Evolutionary conservation across 2,329 filamentous ascomycete genomes (phyloP).

Genomic region (Paecilomyces sp.): DNA sequence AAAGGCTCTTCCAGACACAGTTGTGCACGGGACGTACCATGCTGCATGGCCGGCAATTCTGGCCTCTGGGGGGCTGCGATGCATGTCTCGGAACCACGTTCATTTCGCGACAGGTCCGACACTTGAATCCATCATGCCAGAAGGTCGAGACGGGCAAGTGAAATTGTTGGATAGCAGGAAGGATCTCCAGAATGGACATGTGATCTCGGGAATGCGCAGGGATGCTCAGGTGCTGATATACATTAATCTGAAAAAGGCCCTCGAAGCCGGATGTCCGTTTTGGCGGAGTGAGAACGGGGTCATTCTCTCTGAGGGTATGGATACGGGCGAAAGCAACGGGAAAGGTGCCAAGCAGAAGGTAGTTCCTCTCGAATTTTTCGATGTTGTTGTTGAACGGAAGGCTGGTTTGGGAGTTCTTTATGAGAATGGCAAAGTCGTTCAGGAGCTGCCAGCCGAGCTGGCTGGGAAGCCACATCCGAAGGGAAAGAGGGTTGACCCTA

Average conservation of each 20-base stretch:
- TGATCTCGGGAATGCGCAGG: slow-evolving; percentile 73
- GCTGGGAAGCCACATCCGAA: slow-evolving; percentile 30
- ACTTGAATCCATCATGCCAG: slow-evolving; percentile 23
- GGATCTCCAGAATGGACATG: slow-evolving; percentile 26
- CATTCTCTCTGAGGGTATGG: slow-evolving; percentile 51
- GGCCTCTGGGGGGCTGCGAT: slow-evolving; percentile 65
- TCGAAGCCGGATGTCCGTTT: slow-evolving; percentile 60
- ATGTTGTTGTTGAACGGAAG: slow-evolving; percentile 65
- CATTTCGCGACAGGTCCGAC: slow-evolving; percentile 78
- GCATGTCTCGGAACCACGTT: slow-evolving; percentile 80
- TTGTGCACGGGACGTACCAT: slow-evolving; percentile 87
- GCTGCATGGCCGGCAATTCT: slow-evolving; percentile 70
- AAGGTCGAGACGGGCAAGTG: slow-evolving; percentile 9
- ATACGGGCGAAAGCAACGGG: slow-evolving; percentile 46
- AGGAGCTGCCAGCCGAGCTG: slow-evolving; percentile 40
- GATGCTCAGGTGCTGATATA: slow-evolving; percentile 74
- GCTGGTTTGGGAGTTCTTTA: slow-evolving; percentile 66
- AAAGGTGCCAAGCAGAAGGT: slow-evolving; percentile 46
- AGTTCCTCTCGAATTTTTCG: slow-evolving; percentile 62
- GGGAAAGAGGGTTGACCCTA: slow-evolving; percentile 15
- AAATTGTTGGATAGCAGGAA: slow-evolving; percentile 13
- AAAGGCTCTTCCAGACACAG: slow-evolving; percentile 50
- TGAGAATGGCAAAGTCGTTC: slow-evolving; percentile 45
- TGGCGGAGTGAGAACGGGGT: slow-evolving; percentile 76
- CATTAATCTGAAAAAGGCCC: slow-evolving; percentile 61